Evolutionary conservation across 768 basidiomycete species (phyloP), one percentile per base, ranked within the genome.

Genomic region (Tulasnella sp.): DNA sequence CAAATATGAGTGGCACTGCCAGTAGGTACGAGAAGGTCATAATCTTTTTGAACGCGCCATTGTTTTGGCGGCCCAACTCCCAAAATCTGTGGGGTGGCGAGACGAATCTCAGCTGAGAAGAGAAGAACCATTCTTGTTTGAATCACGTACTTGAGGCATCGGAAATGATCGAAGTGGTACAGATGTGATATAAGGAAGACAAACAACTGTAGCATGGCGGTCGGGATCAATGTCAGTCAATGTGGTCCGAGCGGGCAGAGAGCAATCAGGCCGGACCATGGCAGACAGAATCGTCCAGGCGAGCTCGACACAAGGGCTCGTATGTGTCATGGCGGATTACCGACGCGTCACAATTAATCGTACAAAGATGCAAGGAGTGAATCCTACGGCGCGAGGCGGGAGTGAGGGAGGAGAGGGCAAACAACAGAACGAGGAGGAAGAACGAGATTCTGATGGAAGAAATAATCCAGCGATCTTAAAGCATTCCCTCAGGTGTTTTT

Each of bases 11-110:
- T 21, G 53, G 12, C 41, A 51, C 15, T 29, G 22, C 29, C 11
- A 63, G 53, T 22, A 61, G 25, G 2, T 25, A n/a, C 75, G 81
- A 67, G 67, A 88, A 85, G n/a, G 85, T 90, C 88, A 91, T 91
- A 67, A 91, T 77, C 52, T 89, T 78, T 72, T 85, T 89, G 78
- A 91, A 91, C 11, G 87, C 81, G 31, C 85, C 85, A 12, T 81
- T 76, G 67, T 80, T 76, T 85, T 86, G 88, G 69, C 74, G 77
- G 48, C 89, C 70, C 70, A 87, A 88, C 62, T 81, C 76, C 59
- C 34, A 56, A 27, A 53, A 11, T 38, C 46, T 59, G 17, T 49
- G 49, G 7, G 30, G 15, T 21, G 57, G 27, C 2, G 8, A 38
- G 54, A 44, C 55, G 56, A 50, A 21, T 17, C 8, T 24, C 22